Conservation (phyloP, 164 flowering plant species). For the Annona squamosa region DNA sequence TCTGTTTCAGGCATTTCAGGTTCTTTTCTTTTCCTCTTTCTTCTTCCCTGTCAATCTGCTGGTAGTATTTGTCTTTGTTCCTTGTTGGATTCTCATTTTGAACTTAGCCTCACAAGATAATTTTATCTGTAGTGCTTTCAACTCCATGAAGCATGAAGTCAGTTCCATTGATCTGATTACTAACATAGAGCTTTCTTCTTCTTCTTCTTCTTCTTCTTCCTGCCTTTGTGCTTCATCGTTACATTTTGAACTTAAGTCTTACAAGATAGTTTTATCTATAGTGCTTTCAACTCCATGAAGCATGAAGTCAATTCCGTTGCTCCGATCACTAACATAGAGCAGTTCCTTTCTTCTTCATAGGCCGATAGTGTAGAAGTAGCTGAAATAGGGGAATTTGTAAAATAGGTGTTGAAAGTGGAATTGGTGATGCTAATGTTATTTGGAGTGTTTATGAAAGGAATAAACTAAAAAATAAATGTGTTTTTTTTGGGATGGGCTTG, state of each 20-base stretch:
- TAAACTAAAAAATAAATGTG: too few species aligned
- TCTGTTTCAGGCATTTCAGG: conserved; percentile 88
- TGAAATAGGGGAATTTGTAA: too few species aligned
- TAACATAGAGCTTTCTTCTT: not conserved
- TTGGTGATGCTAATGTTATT: too few species aligned
- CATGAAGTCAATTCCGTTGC: not conserved
- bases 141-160: not conserved
- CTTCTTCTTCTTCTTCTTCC: not conserved
- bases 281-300: not conserved
- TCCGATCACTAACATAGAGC: not conserved
- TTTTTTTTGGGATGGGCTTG: too few species aligned
- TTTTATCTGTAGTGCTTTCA: not conserved
- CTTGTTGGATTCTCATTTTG: not conserved
- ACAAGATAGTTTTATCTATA: not conserved
- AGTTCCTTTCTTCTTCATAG: not conserved
- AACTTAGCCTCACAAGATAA: not conserved
- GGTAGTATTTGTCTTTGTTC: not conserved
- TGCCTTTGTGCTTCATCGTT: not conserved
- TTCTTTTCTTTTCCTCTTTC: conserved; percentile 12
- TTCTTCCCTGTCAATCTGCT: not conserved
- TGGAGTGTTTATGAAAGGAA: too few species aligned
- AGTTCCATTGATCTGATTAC: not conserved
- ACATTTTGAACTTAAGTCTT: not conserved
- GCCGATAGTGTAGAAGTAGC: too few species aligned
- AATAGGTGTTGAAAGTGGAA: too few species aligned